Percentiles rank a stretch among this genome's conserved stretches.
phyloP scores from a whole-genome alignment of 768 basidiomycete species.

The Terana coerulea region DNA sequence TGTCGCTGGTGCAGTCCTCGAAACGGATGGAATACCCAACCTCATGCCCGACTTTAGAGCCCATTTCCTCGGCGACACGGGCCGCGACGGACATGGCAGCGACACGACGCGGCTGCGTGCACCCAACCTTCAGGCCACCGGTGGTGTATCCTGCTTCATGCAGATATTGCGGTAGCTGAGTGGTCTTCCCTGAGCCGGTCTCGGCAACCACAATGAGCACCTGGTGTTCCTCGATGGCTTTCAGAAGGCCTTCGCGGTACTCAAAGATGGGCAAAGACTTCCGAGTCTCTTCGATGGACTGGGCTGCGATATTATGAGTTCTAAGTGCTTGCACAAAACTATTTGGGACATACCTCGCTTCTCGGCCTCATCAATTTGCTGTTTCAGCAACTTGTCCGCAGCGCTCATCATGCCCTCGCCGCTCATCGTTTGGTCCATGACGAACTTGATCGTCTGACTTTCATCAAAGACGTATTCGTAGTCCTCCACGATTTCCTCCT shows the following conservation, averaged over 20 bases:
- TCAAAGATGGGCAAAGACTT: constrained; percentile 90
- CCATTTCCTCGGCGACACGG: constrained; percentile 99
- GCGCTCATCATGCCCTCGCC: constrained; percentile 71
- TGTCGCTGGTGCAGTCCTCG: constrained; percentile 99
- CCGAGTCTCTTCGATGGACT: constrained; percentile 89
- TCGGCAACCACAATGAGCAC: constrained; percentile 97
- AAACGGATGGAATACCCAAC: constrained; percentile 99
- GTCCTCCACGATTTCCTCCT: constrained; percentile 71
- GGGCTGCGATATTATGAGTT: constrained; percentile 43
- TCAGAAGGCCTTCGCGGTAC: constrained; percentile 84
- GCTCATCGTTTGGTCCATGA: constrained; percentile 73
- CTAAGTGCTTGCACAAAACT: neutral
- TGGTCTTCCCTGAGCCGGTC: constrained; percentile 98
- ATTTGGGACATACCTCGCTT: constrained; percentile 60
- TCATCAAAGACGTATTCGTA: constrained; percentile 99
- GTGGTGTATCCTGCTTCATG: constrained; percentile 96
- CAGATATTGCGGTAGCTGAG: constrained; percentile 96
- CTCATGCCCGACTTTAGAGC: constrained; percentile 93
- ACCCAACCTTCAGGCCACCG: constrained; percentile 85
- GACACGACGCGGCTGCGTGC: constrained; percentile 97
- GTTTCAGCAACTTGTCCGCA: constrained; percentile 80
- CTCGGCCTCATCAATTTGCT: constrained; percentile 90
- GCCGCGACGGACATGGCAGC: constrained; percentile 99
- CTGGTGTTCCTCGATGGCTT: constrained; percentile 87
- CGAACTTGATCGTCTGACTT: constrained; percentile 93